Percentiles rank a stretch among this genome's conserved stretches.
Evolutionary conservation across 768 basidiomycete species (phyloP).

Genomic region (Baorangia bicolor): DNA sequence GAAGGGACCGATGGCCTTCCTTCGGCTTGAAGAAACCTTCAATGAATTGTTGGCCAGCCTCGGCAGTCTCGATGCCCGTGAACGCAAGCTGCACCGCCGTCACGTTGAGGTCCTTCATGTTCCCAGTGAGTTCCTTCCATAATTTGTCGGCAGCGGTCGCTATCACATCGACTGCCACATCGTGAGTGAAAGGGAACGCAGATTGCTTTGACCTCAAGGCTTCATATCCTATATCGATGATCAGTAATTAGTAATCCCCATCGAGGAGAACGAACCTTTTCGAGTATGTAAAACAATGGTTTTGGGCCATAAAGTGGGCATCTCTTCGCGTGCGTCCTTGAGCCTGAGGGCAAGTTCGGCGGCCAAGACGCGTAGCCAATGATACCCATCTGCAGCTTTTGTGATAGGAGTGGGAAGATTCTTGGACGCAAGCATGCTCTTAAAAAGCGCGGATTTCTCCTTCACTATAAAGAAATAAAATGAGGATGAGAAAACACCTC

Average conservation of each 20-base stretch:
- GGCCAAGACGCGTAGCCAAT: slow-evolving; percentile 90
- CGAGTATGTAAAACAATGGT: slow-evolving; percentile 78
- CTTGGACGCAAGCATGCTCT: slow-evolving; percentile 97
- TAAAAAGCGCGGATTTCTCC: slow-evolving; percentile 74
- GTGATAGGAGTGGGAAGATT: slow-evolving; percentile 82
- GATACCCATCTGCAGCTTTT: slow-evolving; percentile 70
- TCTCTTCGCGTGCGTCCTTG: slow-evolving; percentile 71
- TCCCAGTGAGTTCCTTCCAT: slow-evolving; percentile 84
- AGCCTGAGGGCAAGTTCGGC: slow-evolving; percentile 87
- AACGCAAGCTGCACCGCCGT: slow-evolving; percentile 74
- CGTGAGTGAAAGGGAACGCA: slow-evolving; percentile 79
- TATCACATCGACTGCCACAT: slow-evolving; percentile 75
- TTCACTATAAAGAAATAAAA: slow-evolving; percentile 55
- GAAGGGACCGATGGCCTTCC: slow-evolving; percentile 19
- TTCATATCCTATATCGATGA: slow-evolving; percentile 55
- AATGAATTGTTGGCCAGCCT: slow-evolving; percentile 82
- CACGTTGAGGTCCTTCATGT: slow-evolving; percentile 54
- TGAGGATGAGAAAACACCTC: background rate
- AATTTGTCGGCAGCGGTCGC: slow-evolving; percentile 73
- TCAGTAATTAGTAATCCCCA: background rate
- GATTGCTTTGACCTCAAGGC: slow-evolving; percentile 76
- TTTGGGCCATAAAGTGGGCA: slow-evolving; percentile 88
- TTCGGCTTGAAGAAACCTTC: slow-evolving; percentile 74
- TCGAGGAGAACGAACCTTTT: slow-evolving; percentile 48
- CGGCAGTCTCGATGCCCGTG: slow-evolving; percentile 70